A percentile compares a stretch with the other conserved stretches of the same genome.
Conservation (phyloP, 768 basidiomycete species). For the Mrakia hoshinonis region DNA sequence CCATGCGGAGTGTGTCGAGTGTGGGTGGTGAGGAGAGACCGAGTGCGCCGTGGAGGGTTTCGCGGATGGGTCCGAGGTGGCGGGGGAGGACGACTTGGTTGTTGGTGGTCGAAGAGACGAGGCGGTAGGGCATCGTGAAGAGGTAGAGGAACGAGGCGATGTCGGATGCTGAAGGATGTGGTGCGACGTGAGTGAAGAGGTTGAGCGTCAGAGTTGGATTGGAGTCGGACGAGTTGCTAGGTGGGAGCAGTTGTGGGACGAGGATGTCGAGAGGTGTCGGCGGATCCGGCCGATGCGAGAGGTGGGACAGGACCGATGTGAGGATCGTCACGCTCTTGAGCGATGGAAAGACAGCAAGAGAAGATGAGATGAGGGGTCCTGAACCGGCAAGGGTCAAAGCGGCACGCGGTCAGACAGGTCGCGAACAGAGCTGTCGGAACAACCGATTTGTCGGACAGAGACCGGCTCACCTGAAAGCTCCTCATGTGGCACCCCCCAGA, state of each 20-base stretch:
- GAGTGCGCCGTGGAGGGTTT: not conserved
- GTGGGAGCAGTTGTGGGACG: not conserved
- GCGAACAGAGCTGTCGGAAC: too few species aligned
- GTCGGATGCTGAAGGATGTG: not conserved
- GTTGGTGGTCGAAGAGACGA: not conserved
- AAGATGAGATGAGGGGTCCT: too few species aligned
- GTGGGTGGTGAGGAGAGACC: not conserved
- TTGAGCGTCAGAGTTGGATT: not conserved
- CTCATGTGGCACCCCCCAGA: not conserved
- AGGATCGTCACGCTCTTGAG: not conserved
- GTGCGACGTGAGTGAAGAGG: not conserved
- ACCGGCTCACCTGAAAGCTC: not conserved
- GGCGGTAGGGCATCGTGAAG: not conserved
- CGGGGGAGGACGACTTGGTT: not conserved
- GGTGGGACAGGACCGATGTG: not conserved
- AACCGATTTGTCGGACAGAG: too few species aligned
- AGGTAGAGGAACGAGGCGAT: not conserved
- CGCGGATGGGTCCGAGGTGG: not conserved
- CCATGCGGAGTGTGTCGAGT: constrained; percentile 4
- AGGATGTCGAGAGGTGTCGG: not conserved
- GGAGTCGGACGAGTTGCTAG: not conserved
- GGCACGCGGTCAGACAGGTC: too few species aligned
- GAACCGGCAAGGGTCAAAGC: too few species aligned
- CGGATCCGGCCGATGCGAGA: not conserved
- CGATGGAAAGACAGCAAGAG: not conserved